phyloP scores from a whole-genome alignment of 306 rosid species.

The Cicer chorassanicum region DNA sequence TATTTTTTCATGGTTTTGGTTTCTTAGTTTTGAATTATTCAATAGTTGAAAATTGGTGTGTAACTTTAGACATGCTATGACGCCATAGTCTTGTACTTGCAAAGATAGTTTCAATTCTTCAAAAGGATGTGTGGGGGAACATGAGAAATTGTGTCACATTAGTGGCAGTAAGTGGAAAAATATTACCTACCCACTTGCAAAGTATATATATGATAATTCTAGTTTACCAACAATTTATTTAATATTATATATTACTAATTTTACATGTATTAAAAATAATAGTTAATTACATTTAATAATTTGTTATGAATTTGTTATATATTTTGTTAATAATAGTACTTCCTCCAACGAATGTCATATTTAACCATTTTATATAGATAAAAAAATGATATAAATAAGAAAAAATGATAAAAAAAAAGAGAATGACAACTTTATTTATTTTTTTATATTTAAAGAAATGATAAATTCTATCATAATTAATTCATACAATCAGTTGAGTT shows the following conservation, averaged over 20 bases:
- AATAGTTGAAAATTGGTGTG: slow-evolving; percentile 26
- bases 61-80: slow-evolving; percentile 21
- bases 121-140: slow-evolving; percentile 48
- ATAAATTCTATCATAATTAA: too few relatives aligned
- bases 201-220: slow-evolving; percentile 37
- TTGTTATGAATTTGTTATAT: too few relatives aligned
- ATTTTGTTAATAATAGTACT: too few relatives aligned
- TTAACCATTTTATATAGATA: too few relatives aligned
- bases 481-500: too few relatives aligned
- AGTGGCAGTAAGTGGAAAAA: slow-evolving; percentile 51
- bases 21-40: slow-evolving; percentile 22
- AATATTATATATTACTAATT: background rate
- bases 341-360: too few relatives aligned
- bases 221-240: slow-evolving; percentile 48
- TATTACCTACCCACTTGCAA: slow-evolving; percentile 54
- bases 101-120: slow-evolving; percentile 41
- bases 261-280: too few relatives aligned
- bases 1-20: background rate
- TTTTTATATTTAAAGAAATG: too few relatives aligned
- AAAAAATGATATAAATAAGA: too few relatives aligned
- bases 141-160: slow-evolving; percentile 54
- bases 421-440: too few relatives aligned
- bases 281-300: too few relatives aligned
- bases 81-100: slow-evolving; percentile 41
- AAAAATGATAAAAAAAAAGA: too few relatives aligned